Evolutionary conservation across 78 protist species (phyloP).

Genomic region (Guillardia theta): DNA sequence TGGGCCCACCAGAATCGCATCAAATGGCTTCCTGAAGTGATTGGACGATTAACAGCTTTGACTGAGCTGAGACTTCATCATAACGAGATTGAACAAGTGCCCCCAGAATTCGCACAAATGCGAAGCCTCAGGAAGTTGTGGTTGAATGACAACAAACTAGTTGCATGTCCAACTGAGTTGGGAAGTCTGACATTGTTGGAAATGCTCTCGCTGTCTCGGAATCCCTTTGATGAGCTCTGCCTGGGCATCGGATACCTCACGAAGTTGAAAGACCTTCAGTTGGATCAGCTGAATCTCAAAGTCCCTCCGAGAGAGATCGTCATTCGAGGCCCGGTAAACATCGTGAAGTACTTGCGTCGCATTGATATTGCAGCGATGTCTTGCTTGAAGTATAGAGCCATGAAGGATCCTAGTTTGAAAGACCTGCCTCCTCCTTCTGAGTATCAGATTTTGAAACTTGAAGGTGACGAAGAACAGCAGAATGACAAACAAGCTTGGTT

Average conservation of each 20-base stretch:
- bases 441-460: too few relatives aligned
- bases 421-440: too few relatives aligned
- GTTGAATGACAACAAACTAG: neutral
- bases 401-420: too few relatives aligned
- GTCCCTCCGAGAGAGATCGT: neutral
- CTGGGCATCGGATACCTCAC: neutral
- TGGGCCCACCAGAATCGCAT: slow-evolving; percentile 2
- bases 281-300: neutral
- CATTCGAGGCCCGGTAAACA: neutral
- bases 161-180: neutral
- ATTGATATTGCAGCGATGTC: neutral
- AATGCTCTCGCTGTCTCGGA: neutral
- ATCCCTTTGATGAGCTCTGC: neutral
- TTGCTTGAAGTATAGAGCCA: neutral
- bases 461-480: too few relatives aligned
- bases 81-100: neutral
- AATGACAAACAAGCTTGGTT: too few relatives aligned
- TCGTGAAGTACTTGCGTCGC: neutral
- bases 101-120: neutral
- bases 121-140: neutral
- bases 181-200: neutral
- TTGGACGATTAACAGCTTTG: neutral
- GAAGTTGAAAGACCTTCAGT: neutral
- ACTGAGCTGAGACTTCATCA: neutral
- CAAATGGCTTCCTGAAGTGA: neutral